Conservation (phyloP, 2,329 filamentous ascomycete species). For the Alternaria incomplexa region DNA sequence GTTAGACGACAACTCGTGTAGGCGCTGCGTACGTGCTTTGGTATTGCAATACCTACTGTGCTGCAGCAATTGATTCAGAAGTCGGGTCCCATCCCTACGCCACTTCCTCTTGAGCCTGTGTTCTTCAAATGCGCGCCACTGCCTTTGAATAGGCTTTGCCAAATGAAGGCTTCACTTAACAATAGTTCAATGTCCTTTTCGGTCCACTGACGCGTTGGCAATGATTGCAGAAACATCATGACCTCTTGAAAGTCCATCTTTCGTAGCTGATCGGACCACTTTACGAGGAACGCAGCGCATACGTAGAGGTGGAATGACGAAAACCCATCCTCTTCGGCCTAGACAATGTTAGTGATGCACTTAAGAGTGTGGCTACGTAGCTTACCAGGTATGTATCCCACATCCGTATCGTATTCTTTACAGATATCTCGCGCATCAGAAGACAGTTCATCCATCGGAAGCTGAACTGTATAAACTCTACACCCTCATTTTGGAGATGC, state of each 20-base stretch:
- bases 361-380: constrained; percentile 13
- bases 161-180: constrained; percentile 96
- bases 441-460: constrained; percentile 99
- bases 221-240: constrained; percentile 98
- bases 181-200: constrained; percentile 98
- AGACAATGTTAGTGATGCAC: constrained; percentile 16
- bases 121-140: constrained; percentile 81
- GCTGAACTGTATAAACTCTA: constrained; percentile 99
- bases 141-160: constrained; percentile 96
- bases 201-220: constrained; percentile 93
- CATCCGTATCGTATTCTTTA: constrained; percentile 97
- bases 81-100: constrained; percentile 49
- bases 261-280: constrained; percentile 93
- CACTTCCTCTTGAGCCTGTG: constrained; percentile 40
- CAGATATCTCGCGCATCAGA: constrained; percentile 95
- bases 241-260: constrained; percentile 99
- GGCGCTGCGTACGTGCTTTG: not conserved
- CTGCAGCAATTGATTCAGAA: constrained; percentile 26
- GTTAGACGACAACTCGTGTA: not conserved
- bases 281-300: constrained; percentile 95
- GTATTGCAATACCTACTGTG: constrained; percentile 9
- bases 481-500: constrained; percentile 86
- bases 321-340: constrained; percentile 98
- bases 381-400: constrained; percentile 98
- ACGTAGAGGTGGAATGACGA: constrained; percentile 98